Evolutionary conservation across 2,329 filamentous ascomycete species (phyloP).

Genomic region (Fusarium goolgardi): DNA sequence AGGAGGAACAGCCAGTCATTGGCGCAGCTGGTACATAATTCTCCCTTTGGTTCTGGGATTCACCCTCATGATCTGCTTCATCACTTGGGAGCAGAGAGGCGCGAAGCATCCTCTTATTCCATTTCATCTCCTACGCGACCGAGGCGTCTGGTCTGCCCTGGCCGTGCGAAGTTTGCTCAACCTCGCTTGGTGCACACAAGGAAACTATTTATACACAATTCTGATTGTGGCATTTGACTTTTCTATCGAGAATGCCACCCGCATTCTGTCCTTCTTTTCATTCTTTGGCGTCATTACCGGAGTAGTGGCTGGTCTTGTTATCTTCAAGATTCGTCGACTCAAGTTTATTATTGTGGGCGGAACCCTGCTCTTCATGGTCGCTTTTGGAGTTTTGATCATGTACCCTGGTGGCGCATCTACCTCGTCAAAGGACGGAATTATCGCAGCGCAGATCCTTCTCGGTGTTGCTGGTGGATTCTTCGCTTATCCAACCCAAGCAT

Average conservation of each 20-base stretch:
- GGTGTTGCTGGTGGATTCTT: conserved; percentile 70
- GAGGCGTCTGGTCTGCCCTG: conserved; percentile 70
- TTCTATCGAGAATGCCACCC: conserved; percentile 64
- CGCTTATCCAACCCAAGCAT: conserved; percentile 56
- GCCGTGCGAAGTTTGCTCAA: conserved; percentile 64
- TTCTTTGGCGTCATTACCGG: conserved; percentile 67
- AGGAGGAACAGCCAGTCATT: conserved; percentile 59
- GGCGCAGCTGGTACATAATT: conserved; percentile 63
- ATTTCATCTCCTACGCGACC: conserved; percentile 67
- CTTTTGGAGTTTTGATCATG: conserved; percentile 66
- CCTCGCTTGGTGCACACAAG: conserved; percentile 68
- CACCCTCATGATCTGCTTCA: conserved; percentile 60
- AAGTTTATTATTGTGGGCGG: conserved; percentile 70
- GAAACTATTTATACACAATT: conserved; percentile 69
- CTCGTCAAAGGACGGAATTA: conserved; percentile 61
- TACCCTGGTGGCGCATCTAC: conserved; percentile 62
- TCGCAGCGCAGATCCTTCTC: conserved; percentile 66
- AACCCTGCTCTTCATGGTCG: conserved; percentile 65
- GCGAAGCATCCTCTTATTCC: conserved; percentile 65
- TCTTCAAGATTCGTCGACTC: conserved; percentile 63
- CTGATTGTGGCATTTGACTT: conserved; percentile 69
- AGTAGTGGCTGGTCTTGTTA: conserved; percentile 61
- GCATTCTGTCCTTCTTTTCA: conserved; percentile 67
- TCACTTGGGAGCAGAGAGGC: conserved; percentile 65
- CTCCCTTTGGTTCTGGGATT: conserved; percentile 64